Percentiles rank a stretch among this genome's conserved stretches.
Evolutionary conservation across 1,284 basidiomycete genomes (phyloP).

Genomic region (Cystobasidium slooffiae): DNA sequence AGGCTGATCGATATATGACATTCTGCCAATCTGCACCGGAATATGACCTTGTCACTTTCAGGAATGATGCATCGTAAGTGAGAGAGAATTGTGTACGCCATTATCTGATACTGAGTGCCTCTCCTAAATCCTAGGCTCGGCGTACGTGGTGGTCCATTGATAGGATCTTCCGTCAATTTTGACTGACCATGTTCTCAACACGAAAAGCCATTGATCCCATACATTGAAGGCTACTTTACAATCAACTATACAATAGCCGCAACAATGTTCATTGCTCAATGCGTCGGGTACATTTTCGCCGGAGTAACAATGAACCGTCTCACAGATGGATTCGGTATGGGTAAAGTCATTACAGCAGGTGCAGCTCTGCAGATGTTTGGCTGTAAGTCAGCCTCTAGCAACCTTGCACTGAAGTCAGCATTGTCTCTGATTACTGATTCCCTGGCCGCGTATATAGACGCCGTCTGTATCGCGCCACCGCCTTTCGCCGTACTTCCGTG

Average conservation of each 20-base stretch:
- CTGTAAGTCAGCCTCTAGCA: not conserved
- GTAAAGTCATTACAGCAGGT: slow-evolving; percentile 20
- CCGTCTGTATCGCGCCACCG: slow-evolving; percentile 35
- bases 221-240: slow-evolving; percentile 30
- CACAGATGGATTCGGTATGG: slow-evolving; percentile 31
- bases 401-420: not conserved
- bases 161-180: too few species aligned
- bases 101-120: too few species aligned
- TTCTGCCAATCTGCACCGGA: too few species aligned
- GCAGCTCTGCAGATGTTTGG: slow-evolving; percentile 19
- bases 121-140: too few species aligned
- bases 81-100: too few species aligned
- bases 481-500: slow-evolving; percentile 26
- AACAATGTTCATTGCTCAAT: slow-evolving; percentile 33
- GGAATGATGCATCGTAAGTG: slow-evolving; percentile 32
- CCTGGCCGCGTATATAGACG: slow-evolving; percentile 1
- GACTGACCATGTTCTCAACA: too few species aligned
- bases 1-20: too few species aligned
- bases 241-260: slow-evolving; percentile 22
- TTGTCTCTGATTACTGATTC: not conserved
- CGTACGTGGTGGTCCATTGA: too few species aligned
- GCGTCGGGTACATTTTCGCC: slow-evolving; percentile 31
- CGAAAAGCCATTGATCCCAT: slow-evolving; percentile 17
- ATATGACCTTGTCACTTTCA: not conserved
- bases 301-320: slow-evolving; percentile 23